Base-by-base conservation (phyloP, 495 filamentous ascomycete genomes). In the Zalerion maritima region DNA sequence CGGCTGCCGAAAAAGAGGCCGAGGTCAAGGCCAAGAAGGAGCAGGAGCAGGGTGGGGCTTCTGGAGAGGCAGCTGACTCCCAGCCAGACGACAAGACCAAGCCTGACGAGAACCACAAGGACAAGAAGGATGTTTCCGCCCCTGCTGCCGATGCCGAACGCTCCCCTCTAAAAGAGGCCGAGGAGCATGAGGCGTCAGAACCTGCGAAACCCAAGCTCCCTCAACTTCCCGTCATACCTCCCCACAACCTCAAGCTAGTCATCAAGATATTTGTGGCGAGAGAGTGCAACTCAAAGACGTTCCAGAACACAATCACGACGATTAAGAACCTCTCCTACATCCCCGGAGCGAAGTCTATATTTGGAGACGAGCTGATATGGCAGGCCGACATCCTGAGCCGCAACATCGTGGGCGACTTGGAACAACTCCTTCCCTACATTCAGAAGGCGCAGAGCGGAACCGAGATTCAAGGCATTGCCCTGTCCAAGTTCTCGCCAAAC, bases 241-340 rank as follows among this genome's bases (percentile, higher is more conserved):
- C 87, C 22, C 65, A 81, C 40, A 93, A 94, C 51, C 65, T 99
- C 38, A 80, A 78, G 45, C 62, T 96, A 22, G 84, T 99, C 6
- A 81, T 94, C 43, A 89, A 91, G 42, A 92, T 99, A 36, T 75
- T 99, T 37, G 80, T 87, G 8, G 86, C 89, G 29, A 79, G 84
- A 17, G 89, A 99, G 49, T 99, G 89, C 56, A 89, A 78, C 42
- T 84, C 81, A 27, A 93, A 92, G 59, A 94, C 86, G 2, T 96
- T 96, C 67, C 76, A 82, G 42, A 87, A 96, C 45, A 94, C 91
- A 0, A 68, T 96, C 25, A 86, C 91, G 11, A 87, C 89, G 6
- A 96, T 99, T 62, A 94, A 92, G 57, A 94, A 96, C 44, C 73
- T 99, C 18, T 94, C 89, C 20, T 74, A 78, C 25, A 83, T 99